These are phyloP conservation scores for Terfezia claveryi DNA, from an alignment of 495 filamentous ascomycete species.

Conservation along the genomic window DNA sequence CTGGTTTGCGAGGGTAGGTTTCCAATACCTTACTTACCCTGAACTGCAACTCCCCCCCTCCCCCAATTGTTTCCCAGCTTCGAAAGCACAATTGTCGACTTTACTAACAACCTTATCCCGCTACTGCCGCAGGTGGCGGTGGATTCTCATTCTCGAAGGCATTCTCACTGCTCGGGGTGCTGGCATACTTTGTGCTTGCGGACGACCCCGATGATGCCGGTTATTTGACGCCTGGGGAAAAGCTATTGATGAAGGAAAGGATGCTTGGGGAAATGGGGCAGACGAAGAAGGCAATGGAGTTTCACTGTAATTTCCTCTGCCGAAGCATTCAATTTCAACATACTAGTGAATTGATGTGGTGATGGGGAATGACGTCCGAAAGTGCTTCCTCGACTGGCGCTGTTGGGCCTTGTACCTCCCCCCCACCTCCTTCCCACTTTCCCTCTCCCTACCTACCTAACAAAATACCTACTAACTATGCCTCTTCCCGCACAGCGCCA, in stretches of 20 bases:
- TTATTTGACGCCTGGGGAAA: conserved; percentile 41
- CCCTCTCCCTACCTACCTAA: too few relatives aligned
- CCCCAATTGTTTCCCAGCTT: too few relatives aligned
- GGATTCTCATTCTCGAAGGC: conserved; percentile 53
- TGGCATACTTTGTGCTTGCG: conserved; percentile 39
- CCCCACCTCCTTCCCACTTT: neutral
- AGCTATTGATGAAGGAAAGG: conserved; percentile 25
- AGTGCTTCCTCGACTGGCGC: conserved; percentile 38
- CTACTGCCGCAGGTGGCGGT: conserved; percentile 25
- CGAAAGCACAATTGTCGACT: too few relatives aligned
- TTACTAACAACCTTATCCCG: too few relatives aligned
- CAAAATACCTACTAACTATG: too few relatives aligned
- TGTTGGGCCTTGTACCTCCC: conserved; percentile 35
- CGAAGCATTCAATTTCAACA: conserved; percentile 23
- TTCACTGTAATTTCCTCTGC: conserved; percentile 21
- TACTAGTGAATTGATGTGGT: conserved; percentile 42
- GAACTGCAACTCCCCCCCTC: too few relatives aligned
- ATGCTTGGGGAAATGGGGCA: conserved; percentile 33
- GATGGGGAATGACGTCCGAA: conserved; percentile 24
- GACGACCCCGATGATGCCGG: conserved; percentile 40
- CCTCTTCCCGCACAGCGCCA: conserved; percentile 4
- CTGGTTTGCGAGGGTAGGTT: conserved; percentile 28
- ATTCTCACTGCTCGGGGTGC: conserved; percentile 41
- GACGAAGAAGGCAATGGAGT: conserved; percentile 37
- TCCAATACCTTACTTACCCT: conserved; percentile 23